Evolutionary conservation across 2,329 filamentous ascomycete species (phyloP), one percentile per base, ranked within the genome.

Genomic region (Allantophomopsis cytisporea): DNA sequence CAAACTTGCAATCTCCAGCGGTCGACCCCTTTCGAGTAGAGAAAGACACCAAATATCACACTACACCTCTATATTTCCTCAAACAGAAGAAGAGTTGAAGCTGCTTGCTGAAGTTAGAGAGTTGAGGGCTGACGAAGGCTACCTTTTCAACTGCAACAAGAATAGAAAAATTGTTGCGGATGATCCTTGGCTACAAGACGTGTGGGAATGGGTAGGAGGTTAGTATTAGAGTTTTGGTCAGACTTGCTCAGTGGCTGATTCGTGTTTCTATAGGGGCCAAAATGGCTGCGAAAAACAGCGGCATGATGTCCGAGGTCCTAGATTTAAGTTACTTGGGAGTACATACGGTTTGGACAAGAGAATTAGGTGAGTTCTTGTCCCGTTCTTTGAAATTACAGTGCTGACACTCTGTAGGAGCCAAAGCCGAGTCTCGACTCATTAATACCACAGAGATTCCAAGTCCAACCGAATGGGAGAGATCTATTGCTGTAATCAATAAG

Each of bases 301-400:
- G 77, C n/a, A 83, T 91, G 80, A 63, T 80, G 18, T 65, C 76
- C 7, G 67, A 73, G 11, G 71, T 69, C 2, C 62, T 87, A 4
- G 83, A 91, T 49, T 60, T 89, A 15, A 80, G 80, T 50, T 91
- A 83, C 50, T 64, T 89, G 42, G 85, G 85, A 2, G 76, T 88
- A 6, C 65, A 74, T 39, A 72, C 72, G 2, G 73, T 91, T 40
- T 89, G 83, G 83, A 72, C 63, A 2, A 80, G 82, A 44, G 65
- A 76, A 38, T 65, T 86, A 7, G 80, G 80, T 69, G 61, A 54
- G 64, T 47, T n/a, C n/a, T 15, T 18, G 17, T 20, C 28, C 18
- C n/a, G 18, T n/a, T 15, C 6, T 3, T 16, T 15, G 31, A 5
- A 21, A 28, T 15, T 35, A 16, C 31, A 20, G 17, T 31, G 13